Conservation (phyloP, 129 eudicot genomes). For the Artemisia argyi region DNA sequence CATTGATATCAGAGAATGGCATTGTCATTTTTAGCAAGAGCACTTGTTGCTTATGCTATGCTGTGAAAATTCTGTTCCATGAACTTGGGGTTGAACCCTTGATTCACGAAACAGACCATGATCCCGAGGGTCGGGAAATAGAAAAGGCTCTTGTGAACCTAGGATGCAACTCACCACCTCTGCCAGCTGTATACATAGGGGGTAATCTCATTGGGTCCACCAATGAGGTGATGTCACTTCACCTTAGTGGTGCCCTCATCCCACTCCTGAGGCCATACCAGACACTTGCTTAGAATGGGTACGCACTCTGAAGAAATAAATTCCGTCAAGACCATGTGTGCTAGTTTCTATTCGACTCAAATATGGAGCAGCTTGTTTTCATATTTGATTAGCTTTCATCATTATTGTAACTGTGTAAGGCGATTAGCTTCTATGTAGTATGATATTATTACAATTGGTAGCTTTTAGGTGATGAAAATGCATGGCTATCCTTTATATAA, state of each 20-base stretch:
- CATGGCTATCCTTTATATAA: constrained; percentile 31
- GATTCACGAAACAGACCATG: constrained; percentile 59
- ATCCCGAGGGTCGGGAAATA: constrained; percentile 64
- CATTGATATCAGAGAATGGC: constrained; percentile 60
- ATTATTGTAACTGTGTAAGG: constrained; percentile 9
- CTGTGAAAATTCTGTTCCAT: constrained; percentile 63
- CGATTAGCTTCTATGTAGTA: constrained; percentile 25
- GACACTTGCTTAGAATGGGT: constrained; percentile 23
- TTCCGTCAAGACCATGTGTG: constrained; percentile 24
- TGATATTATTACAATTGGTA: constrained; percentile 16
- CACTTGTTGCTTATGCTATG: constrained; percentile 71
- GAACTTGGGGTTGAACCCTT: constrained; percentile 51
- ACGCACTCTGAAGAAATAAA: constrained; percentile 37
- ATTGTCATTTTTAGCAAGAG: constrained; percentile 72
- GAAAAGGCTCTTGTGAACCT: constrained; percentile 63
- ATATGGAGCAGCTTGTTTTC: constrained; percentile 10
- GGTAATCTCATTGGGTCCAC: constrained; percentile 82
- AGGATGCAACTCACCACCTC: constrained; percentile 52
- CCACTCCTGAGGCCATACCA: constrained; percentile 67
- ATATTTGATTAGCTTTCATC: constrained; percentile 15
- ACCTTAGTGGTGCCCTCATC: constrained; percentile 70
- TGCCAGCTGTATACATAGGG: constrained; percentile 68
- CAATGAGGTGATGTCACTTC: constrained; percentile 93
- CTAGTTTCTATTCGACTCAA: neutral
- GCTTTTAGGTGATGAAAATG: constrained; percentile 33